Percentiles rank a stretch among this genome's conserved stretches.
These are phyloP conservation scores for Saccharomyces hybrid DNA, from an alignment of 1,139 yeast genomes.

Conservation along the genomic window DNA sequence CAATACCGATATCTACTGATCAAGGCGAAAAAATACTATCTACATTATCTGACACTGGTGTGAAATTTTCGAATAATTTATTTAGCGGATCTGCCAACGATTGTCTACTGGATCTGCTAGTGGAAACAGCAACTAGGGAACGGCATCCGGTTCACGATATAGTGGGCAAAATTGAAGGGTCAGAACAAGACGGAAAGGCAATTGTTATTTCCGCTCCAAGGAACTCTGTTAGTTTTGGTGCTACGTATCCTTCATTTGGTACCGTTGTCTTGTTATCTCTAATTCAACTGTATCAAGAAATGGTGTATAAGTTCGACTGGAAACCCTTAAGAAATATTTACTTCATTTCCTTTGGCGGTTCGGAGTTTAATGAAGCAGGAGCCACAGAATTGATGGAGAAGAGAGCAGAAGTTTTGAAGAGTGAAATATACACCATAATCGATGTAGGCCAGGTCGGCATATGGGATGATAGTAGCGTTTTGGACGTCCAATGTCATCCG, in stretches of 20 bases:
- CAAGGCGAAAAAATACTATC: slow-evolving; percentile 51
- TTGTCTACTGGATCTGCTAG: slow-evolving; percentile 34
- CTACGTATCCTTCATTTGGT: slow-evolving; percentile 67
- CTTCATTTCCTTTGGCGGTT: slow-evolving; percentile 81
- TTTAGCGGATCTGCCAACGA: slow-evolving; percentile 32
- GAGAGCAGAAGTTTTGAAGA: slow-evolving; percentile 44
- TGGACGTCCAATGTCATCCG: slow-evolving; percentile 63
- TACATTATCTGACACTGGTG: slow-evolving; percentile 34
- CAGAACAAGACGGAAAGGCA: slow-evolving; percentile 71
- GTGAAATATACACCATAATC: slow-evolving; percentile 63
- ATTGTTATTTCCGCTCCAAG: slow-evolving; percentile 77
- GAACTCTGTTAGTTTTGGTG: slow-evolving; percentile 72
- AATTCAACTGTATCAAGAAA: slow-evolving; percentile 60
- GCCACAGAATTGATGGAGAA: slow-evolving; percentile 71
- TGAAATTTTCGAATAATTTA: slow-evolving; percentile 33
- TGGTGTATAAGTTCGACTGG: slow-evolving; percentile 69
- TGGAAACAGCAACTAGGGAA: slow-evolving; percentile 45
- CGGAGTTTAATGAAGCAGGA: slow-evolving; percentile 79
- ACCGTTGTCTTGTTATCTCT: slow-evolving; percentile 67
- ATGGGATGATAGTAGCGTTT: slow-evolving; percentile 59
- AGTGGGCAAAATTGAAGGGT: slow-evolving; percentile 68
- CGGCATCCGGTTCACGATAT: slow-evolving; percentile 73
- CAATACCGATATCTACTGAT: slow-evolving; percentile 65
- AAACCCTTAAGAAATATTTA: slow-evolving; percentile 74
- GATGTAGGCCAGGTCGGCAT: slow-evolving; percentile 43